Base-by-base conservation (phyloP, 1,139 yeast genomes). In the Kluyveromyces marxianus region DNA sequence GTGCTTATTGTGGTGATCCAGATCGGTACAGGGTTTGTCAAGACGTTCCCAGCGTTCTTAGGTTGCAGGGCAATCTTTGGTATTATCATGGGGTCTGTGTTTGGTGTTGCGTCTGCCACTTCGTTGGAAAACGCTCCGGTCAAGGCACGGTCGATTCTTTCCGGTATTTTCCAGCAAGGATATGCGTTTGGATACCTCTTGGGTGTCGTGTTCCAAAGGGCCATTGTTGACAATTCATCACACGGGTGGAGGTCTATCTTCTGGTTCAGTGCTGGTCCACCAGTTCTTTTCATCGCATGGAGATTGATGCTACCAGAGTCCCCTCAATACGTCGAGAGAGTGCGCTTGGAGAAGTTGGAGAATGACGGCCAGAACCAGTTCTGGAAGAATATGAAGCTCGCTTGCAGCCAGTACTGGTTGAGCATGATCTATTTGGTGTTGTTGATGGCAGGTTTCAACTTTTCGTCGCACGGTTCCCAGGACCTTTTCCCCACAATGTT, bases 251-350 rank as follows among this genome's bases (percentile, higher is more conserved):
- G 94, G 59, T 75, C 88, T 1, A 70, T 85, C 52, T 83, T 81
- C 64, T 85, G 94, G 89, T 83, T 87, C 57, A 78, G 85, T 44
- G 80, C 92, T 27, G 85, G 90, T 27, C 76, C 82, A 8, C 81
- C 84, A 28, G 74, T 77, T 37, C 61, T 81, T 24, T 72, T 83
- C 52, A 71, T 77, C 45, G 53, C 67, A 34, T 79, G 80, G 74
- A 74, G 89, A 63, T 51, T 73, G 46, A 48, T 59, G 25, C 67
- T 79, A 30, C 85, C 85, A 25, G 87, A 81, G 59, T 79, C 85
- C 6, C 77, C 77, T 42, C 73, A 75, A n/a, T 81, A 72, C 64
- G 67, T 54, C 30, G 59, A 60, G 46, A 58, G 60, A 41, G 30
- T 35, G 27, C 60, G 66, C 41, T 63, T 66, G 54, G 51, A 55